These are phyloP conservation scores for Fusarium poae DNA, from an alignment of 2,329 filamentous ascomycete species.

Conservation along the genomic window DNA sequence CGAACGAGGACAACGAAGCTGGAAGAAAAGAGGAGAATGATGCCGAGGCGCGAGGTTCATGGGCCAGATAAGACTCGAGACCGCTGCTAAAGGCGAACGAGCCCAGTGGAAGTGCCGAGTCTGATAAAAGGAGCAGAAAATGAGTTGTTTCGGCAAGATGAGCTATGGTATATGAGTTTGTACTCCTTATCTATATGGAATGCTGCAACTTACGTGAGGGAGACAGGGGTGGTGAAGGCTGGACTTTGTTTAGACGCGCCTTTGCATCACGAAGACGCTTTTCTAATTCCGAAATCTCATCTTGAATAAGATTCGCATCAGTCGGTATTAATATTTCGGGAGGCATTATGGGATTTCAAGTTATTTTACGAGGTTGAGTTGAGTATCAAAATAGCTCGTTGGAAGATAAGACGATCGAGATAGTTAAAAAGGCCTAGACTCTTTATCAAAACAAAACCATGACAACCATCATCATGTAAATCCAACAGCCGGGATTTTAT, in stretches of 20 bases:
- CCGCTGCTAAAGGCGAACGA: constrained; percentile 91
- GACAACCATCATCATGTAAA: constrained; percentile 41
- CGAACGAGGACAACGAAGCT: constrained; percentile 77
- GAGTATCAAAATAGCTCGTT: constrained; percentile 31
- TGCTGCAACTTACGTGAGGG: constrained; percentile 29
- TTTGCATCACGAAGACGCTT: constrained; percentile 61
- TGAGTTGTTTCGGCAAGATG: constrained; percentile 59
- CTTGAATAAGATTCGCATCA: constrained; percentile 53
- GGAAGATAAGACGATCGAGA: constrained; percentile 40
- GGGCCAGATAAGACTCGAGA: constrained; percentile 84
- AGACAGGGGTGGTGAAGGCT: constrained; percentile 32
- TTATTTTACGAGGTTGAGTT: constrained; percentile 22
- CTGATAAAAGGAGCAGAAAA: constrained; percentile 80
- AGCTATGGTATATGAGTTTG: constrained; percentile 29
- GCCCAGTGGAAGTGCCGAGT: constrained; percentile 84
- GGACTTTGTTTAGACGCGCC: constrained; percentile 57
- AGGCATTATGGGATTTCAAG: constrained; percentile 44
- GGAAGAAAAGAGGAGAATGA: constrained; percentile 75
- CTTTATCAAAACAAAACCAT: constrained; percentile 37
- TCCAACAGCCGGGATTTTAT: constrained; percentile 37
- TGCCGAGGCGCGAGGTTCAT: constrained; percentile 61
- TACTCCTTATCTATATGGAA: constrained; percentile 18
- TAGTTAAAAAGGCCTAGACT: constrained; percentile 17
- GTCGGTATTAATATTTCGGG: constrained; percentile 33
- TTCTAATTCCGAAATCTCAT: constrained; percentile 73